These are phyloP conservation scores for Bipolaris gigantea DNA, from an alignment of 2,329 filamentous ascomycete species.

Conservation along the genomic window DNA sequence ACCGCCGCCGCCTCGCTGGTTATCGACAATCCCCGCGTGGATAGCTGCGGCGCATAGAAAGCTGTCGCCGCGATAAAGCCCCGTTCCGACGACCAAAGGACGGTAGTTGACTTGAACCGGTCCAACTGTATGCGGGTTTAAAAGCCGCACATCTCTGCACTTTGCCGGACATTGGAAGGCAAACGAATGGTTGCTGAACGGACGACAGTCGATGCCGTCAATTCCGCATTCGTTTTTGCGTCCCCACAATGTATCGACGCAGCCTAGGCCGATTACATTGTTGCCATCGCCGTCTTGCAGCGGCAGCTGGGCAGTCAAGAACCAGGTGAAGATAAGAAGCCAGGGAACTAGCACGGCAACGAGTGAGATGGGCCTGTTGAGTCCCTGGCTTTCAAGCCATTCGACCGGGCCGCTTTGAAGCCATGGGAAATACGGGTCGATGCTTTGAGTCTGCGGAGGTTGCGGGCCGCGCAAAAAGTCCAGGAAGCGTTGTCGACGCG, in stretches of 20 bases:
- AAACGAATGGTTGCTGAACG: conserved; percentile 69
- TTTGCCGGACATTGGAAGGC: conserved; percentile 74
- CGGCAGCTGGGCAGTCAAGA: conserved; percentile 63
- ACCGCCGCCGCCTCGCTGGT: conserved; percentile 75
- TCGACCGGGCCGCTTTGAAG: conserved; percentile 67
- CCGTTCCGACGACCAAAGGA: conserved; percentile 58
- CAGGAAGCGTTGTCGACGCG: conserved; percentile 10
- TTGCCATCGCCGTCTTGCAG: conserved; percentile 63
- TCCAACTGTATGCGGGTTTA: conserved; percentile 75
- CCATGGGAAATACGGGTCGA: conserved; percentile 59
- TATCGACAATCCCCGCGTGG: conserved; percentile 74
- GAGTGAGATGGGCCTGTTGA: conserved; percentile 58
- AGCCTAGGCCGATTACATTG: conserved; percentile 67
- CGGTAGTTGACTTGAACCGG: conserved; percentile 62
- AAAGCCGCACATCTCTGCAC: conserved; percentile 64
- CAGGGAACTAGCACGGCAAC: conserved; percentile 63
- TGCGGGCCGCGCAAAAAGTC: conserved; percentile 49
- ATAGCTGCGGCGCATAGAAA: conserved; percentile 86
- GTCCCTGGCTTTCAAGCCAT: conserved; percentile 53
- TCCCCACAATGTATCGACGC: conserved; percentile 70
- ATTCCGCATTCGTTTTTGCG: conserved; percentile 72
- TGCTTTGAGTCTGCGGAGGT: conserved; percentile 48
- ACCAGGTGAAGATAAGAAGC: conserved; percentile 66
- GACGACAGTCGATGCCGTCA: conserved; percentile 72
- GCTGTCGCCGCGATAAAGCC: conserved; percentile 85